These are phyloP conservation scores for Zarea fungicola DNA, from an alignment of 2,329 filamentous ascomycete species.

Conservation along the genomic window DNA sequence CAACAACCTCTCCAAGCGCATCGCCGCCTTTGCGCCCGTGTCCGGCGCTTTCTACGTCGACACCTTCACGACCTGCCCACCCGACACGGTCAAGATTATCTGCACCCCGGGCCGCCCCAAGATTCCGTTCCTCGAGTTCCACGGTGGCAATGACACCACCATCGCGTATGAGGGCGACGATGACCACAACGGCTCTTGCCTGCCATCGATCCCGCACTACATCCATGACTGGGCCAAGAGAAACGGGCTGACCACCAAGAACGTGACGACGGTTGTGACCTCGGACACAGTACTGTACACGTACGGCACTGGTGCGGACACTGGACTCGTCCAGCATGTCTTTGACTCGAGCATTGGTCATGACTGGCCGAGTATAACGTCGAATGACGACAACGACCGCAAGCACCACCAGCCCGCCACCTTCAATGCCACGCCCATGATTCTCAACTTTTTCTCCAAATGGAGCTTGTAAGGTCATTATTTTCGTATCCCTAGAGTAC, in stretches of 20 bases:
- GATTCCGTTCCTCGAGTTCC: slow-evolving; percentile 43
- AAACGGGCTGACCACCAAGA: slow-evolving; percentile 21
- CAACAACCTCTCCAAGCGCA: slow-evolving; percentile 26
- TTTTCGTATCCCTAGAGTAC: no score
- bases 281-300: slow-evolving; percentile 23
- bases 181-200: slow-evolving; percentile 33
- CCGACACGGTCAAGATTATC: slow-evolving; percentile 29
- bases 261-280: slow-evolving; percentile 11
- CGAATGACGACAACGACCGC: slow-evolving; percentile 28
- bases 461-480: no score
- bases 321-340: slow-evolving; percentile 25
- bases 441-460: slow-evolving; percentile 33
- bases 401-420: slow-evolving; percentile 25
- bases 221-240: slow-evolving; percentile 31
- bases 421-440: slow-evolving; percentile 33
- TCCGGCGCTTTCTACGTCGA: slow-evolving; percentile 36
- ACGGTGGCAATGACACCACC: slow-evolving; percentile 41
- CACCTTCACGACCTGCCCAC: slow-evolving; percentile 25
- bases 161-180: slow-evolving; percentile 40
- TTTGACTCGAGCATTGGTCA: slow-evolving; percentile 28
- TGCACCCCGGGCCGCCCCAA: slow-evolving; percentile 32
- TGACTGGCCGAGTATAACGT: slow-evolving; percentile 33
- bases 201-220: slow-evolving; percentile 38
- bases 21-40: slow-evolving; percentile 35
- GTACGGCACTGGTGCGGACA: slow-evolving; percentile 21